A percentile compares a stretch with the other conserved stretches of the same genome.
These are phyloP conservation scores for Salmacisia buchloeana DNA, from an alignment of 1,284 basidiomycete species.

Conservation along the genomic window DNA sequence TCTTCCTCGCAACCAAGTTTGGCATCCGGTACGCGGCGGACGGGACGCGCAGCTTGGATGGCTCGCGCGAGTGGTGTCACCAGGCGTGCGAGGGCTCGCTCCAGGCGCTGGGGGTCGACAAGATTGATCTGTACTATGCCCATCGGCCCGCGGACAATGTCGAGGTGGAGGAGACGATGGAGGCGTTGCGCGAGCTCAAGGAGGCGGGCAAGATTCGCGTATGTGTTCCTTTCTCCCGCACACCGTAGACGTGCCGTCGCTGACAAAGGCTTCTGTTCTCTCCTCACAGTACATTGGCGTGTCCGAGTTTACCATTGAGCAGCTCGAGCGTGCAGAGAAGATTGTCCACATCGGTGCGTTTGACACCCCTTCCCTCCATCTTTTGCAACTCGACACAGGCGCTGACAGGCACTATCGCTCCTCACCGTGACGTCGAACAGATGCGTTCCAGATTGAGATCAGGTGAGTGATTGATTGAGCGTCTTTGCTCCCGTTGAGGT, in stretches of 20 bases:
- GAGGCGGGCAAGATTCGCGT: constrained; percentile 61
- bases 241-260: background rate
- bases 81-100: constrained; percentile 48
- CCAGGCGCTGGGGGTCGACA: constrained; percentile 46
- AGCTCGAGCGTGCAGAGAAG: constrained; percentile 23
- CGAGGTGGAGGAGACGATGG: constrained; percentile 67
- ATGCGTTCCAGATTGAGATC: constrained; percentile 54
- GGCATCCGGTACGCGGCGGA: constrained; percentile 32
- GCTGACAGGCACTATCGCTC: too few relatives aligned
- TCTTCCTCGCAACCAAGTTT: constrained; percentile 53
- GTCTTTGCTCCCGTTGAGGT: too few relatives aligned
- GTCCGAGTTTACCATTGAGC: constrained; percentile 43
- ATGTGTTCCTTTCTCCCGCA: background rate
- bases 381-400: too few relatives aligned
- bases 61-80: constrained; percentile 41
- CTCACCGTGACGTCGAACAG: background rate
- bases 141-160: constrained; percentile 55
- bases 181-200: constrained; percentile 67
- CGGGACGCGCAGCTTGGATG: constrained; percentile 18
- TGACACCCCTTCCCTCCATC: too few relatives aligned
- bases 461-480: too few relatives aligned
- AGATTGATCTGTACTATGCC: constrained; percentile 53
- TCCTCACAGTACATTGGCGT: constrained; percentile 69
- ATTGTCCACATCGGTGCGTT: constrained; percentile 49
- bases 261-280: background rate